These are phyloP conservation scores for Mycena rosella DNA, from an alignment of 768 basidiomycete genomes.

Conservation along the genomic window DNA sequence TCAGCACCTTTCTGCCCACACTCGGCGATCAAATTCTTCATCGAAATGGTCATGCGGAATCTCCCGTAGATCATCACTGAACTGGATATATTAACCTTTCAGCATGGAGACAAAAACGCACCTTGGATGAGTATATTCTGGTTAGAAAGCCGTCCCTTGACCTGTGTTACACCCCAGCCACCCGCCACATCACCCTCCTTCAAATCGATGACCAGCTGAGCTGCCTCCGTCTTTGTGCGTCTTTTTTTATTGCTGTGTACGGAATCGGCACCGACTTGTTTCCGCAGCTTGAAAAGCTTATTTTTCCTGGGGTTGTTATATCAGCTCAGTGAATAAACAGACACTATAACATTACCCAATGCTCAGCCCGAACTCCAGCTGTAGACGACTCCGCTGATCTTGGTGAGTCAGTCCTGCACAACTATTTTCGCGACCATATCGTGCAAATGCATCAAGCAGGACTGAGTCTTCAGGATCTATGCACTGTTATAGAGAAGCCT, in stretches of 20 bases:
- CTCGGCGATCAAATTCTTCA: neutral
- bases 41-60: slow-evolving; percentile 11
- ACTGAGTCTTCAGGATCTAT: neutral
- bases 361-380: neutral
- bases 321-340: neutral
- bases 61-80: neutral
- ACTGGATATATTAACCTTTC: too few species aligned
- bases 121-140: neutral
- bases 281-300: slow-evolving; percentile 5
- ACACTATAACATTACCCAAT: neutral
- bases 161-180: slow-evolving; percentile 14
- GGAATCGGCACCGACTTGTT: neutral
- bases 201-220: neutral
- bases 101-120: neutral
- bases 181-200: slow-evolving; percentile 5
- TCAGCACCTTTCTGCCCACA: neutral
- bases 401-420: slow-evolving; percentile 1
- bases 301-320: neutral
- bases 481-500: neutral
- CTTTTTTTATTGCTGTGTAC: slow-evolving; percentile 1
- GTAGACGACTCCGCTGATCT: neutral
- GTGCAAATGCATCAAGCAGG: neutral
- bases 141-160: slow-evolving; percentile 4
- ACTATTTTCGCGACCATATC: slow-evolving; percentile 2
- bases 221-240: neutral